Percentiles rank a stretch among this genome's conserved stretches.
These are phyloP conservation scores for Xerocomus minutiporus DNA, from an alignment of 1,284 basidiomycete genomes.

Conservation along the genomic window DNA sequence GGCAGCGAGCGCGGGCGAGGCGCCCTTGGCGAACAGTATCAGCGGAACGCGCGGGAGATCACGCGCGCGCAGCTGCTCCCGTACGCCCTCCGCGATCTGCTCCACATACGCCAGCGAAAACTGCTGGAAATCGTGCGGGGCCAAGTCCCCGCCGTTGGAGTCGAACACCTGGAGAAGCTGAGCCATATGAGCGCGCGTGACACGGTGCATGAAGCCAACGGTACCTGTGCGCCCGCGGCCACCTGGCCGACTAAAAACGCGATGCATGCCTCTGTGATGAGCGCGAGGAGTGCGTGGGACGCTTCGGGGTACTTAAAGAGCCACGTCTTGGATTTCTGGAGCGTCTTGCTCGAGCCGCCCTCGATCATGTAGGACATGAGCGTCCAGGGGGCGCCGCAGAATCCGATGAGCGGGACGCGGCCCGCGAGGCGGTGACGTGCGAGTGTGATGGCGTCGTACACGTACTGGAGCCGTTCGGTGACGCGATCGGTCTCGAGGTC, in stretches of 20 bases:
- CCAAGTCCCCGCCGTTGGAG: constrained; percentile 89
- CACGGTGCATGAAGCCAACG: constrained; percentile 9
- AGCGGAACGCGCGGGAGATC: constrained; percentile 66
- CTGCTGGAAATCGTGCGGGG: constrained; percentile 75
- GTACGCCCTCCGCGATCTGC: constrained; percentile 64
- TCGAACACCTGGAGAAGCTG: constrained; percentile 95
- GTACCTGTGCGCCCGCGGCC: constrained; percentile 87
- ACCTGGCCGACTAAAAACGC: constrained; percentile 89
- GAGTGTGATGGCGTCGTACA: constrained; percentile 84
- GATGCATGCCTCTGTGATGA: constrained; percentile 81
- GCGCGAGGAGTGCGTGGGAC: constrained; percentile 52
- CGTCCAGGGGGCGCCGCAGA: constrained; percentile 95
- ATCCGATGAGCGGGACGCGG: constrained; percentile 90
- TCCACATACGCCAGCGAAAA: constrained; percentile 71
- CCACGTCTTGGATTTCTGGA: constrained; percentile 89
- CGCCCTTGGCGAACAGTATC: constrained; percentile 91
- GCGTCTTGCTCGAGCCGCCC: constrained; percentile 85
- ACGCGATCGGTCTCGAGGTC: constrained; percentile 70
- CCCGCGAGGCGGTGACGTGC: constrained; percentile 77
- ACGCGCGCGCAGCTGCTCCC: constrained; percentile 50
- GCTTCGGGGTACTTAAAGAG: constrained; percentile 82
- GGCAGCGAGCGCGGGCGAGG: constrained; percentile 63
- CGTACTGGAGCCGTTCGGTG: constrained; percentile 80
- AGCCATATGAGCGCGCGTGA: neutral
- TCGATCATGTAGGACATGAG: constrained; percentile 97